These are phyloP conservation scores for Fomitiporia mediterranea DNA, from an alignment of 1,284 basidiomycete genomes.

Conservation along the genomic window DNA sequence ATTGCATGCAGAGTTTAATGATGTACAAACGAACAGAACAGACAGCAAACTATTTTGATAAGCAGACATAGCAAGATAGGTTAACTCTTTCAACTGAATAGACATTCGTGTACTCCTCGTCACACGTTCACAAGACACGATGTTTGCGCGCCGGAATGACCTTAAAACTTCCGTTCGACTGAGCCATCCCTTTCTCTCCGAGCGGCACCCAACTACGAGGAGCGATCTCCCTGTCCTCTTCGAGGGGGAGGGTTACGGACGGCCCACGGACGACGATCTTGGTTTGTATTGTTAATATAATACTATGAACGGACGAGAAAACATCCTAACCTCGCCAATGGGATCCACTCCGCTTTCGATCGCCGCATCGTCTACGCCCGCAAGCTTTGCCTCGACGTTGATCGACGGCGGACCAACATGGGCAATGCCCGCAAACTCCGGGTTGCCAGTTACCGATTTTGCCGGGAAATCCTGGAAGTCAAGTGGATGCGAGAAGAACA, in stretches of 20 bases:
- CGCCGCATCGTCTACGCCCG: constrained; percentile 53
- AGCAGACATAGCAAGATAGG: too few species aligned
- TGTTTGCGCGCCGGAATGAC: constrained; percentile 20
- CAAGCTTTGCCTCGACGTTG: constrained; percentile 70
- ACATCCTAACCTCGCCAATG: constrained; percentile 40
- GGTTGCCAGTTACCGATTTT: constrained; percentile 23
- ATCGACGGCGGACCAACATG: constrained; percentile 69
- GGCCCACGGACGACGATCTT: constrained; percentile 38
- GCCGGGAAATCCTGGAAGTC: constrained; percentile 66
- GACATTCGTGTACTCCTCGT: neutral
- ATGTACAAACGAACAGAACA: too few species aligned
- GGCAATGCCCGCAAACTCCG: constrained; percentile 36
- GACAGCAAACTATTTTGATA: too few species aligned
- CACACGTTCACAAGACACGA: neutral
- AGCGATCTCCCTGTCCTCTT: constrained; percentile 37
- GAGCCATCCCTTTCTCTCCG: constrained; percentile 43
- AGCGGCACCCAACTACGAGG: constrained; percentile 49
- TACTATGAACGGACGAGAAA: constrained; percentile 36
- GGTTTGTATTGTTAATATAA: constrained; percentile 27
- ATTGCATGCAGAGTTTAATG: too few species aligned
- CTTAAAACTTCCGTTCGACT: constrained; percentile 62
- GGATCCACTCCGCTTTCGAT: constrained; percentile 62
- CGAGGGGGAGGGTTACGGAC: constrained; percentile 47
- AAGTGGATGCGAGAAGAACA: constrained; percentile 68
- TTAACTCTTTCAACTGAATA: neutral